Conservation (phyloP, 2,329 filamentous ascomycete genomes). For the Lachnellula subtilissima region DNA sequence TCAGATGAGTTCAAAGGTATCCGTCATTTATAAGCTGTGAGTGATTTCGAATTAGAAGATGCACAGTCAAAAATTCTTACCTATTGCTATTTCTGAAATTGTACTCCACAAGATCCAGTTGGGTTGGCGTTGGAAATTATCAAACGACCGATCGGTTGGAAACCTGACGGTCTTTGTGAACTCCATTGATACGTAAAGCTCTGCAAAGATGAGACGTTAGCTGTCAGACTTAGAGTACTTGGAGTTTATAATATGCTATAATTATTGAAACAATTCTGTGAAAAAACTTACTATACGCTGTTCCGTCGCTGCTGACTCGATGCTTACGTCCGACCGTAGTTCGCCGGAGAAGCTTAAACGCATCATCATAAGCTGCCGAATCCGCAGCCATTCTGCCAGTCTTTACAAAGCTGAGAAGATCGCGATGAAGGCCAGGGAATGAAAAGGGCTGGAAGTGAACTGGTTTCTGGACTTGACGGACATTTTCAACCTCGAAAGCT, state of each 20-base stretch:
- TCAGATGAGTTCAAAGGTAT: too few relatives aligned
- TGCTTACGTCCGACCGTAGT: slow-evolving; percentile 37
- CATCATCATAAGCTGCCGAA: slow-evolving; percentile 36
- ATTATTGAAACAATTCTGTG: not conserved
- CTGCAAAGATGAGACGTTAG: not conserved
- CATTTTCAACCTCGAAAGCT: slow-evolving; percentile 40
- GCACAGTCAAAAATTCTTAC: not conserved
- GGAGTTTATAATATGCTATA: not conserved
- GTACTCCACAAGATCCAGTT: slow-evolving; percentile 58
- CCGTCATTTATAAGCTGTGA: too few relatives aligned
- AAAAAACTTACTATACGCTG: slow-evolving; percentile 14
- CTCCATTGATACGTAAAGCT: slow-evolving; percentile 40
- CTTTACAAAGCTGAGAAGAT: slow-evolving; percentile 41
- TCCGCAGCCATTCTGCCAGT: slow-evolving; percentile 40
- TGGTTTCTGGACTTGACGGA: slow-evolving; percentile 42
- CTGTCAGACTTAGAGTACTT: not conserved
- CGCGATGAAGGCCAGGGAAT: slow-evolving; percentile 44
- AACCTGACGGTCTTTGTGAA: slow-evolving; percentile 44
- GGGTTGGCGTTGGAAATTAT: slow-evolving; percentile 44
- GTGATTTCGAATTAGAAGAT: not conserved
- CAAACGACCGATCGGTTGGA: slow-evolving; percentile 31
- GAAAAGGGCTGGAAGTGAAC: slow-evolving; percentile 33
- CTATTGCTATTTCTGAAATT: slow-evolving; percentile 37
- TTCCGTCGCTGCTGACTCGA: slow-evolving; percentile 22
- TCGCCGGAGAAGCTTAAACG: slow-evolving; percentile 38